Conservation (phyloP, 106 monocot species). For the Allium cepa region DNA sequence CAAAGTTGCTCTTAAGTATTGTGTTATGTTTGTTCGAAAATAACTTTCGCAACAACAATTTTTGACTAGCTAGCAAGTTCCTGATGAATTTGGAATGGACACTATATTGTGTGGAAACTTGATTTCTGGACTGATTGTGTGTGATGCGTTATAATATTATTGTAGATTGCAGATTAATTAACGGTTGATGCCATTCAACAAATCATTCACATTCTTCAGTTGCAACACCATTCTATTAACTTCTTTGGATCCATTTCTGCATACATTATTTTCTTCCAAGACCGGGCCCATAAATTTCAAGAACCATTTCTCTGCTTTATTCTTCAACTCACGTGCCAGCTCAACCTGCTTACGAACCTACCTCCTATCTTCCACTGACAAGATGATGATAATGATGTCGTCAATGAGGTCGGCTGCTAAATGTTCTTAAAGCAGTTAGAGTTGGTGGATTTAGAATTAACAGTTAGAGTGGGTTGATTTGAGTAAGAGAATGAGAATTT, state of each 20-base stretch:
- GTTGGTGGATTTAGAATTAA: too few species aligned
- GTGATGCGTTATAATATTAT: too few species aligned
- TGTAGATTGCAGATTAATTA: too few species aligned
- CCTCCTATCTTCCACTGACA: slow-evolving; percentile 55
- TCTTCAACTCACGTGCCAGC: slow-evolving; percentile 43
- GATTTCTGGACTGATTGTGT: too few species aligned
- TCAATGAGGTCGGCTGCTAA: slow-evolving; percentile 1
- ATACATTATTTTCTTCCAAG: slow-evolving; percentile 47
- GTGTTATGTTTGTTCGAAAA: too few species aligned
- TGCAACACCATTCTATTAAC: slow-evolving; percentile 72
- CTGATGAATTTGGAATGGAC: too few species aligned
- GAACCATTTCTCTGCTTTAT: slow-evolving; percentile 69
- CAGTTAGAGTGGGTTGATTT: slow-evolving; percentile 24
- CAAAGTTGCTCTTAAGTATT: too few species aligned
- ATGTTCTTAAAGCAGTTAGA: too few species aligned
- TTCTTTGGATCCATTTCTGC: slow-evolving; percentile 35
- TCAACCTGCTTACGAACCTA: slow-evolving; percentile 47
- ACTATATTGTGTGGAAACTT: too few species aligned
- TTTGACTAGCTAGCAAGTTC: too few species aligned
- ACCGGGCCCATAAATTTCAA: slow-evolving; percentile 79
- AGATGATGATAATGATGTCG: slow-evolving; percentile 1
- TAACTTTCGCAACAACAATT: too few species aligned
- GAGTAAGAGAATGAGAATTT: too few species aligned
- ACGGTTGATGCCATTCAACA: slow-evolving; percentile 76
- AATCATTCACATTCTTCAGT: slow-evolving; percentile 90